These are phyloP conservation scores for Yamadazyma atmosphaerica DNA, from an alignment of 1,139 yeast species.

Conservation along the genomic window DNA sequence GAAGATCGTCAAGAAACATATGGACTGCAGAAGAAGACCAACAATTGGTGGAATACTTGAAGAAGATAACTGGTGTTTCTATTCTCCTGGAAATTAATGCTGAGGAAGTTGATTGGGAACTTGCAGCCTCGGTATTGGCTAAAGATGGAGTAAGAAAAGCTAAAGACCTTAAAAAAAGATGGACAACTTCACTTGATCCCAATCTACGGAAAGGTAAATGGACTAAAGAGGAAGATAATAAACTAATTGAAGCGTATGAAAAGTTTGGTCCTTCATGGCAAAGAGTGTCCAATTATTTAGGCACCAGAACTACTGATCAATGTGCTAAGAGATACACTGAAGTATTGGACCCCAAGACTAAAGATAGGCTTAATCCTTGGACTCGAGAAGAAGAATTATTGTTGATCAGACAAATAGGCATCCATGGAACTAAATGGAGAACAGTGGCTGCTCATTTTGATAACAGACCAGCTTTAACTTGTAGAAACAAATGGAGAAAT, in stretches of 20 bases:
- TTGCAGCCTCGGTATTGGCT: slow-evolving; percentile 46
- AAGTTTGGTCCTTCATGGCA: slow-evolving; percentile 85
- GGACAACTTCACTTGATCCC: slow-evolving; percentile 84
- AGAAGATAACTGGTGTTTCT: slow-evolving; percentile 21
- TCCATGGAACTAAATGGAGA: slow-evolving; percentile 90
- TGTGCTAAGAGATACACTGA: slow-evolving; percentile 91
- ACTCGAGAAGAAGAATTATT: slow-evolving; percentile 70
- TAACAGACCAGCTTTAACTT: slow-evolving; percentile 84
- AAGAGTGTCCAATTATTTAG: slow-evolving; percentile 70
- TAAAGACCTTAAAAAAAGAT: slow-evolving; percentile 71
- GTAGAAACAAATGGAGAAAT: slow-evolving; percentile 91
- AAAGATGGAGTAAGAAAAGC: slow-evolving; percentile 50
- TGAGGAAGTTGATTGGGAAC: slow-evolving; percentile 65
- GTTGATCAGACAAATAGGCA: slow-evolving; percentile 63
- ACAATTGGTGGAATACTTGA: slow-evolving; percentile 39
- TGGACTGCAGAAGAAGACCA: slow-evolving; percentile 72
- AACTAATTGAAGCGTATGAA: slow-evolving; percentile 60
- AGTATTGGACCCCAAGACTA: slow-evolving; percentile 79
- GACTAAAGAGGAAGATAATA: slow-evolving; percentile 81
- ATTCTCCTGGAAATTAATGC: slow-evolving; percentile 25
- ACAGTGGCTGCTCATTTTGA: slow-evolving; percentile 69
- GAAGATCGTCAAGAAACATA: slow-evolving; percentile 61
- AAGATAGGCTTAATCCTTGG: slow-evolving; percentile 82
- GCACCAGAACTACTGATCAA: slow-evolving; percentile 92
- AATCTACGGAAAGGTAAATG: slow-evolving; percentile 80